Conservation (phyloP, 495 filamentous ascomycete species). For the Polyplosphaeria fusca region DNA sequence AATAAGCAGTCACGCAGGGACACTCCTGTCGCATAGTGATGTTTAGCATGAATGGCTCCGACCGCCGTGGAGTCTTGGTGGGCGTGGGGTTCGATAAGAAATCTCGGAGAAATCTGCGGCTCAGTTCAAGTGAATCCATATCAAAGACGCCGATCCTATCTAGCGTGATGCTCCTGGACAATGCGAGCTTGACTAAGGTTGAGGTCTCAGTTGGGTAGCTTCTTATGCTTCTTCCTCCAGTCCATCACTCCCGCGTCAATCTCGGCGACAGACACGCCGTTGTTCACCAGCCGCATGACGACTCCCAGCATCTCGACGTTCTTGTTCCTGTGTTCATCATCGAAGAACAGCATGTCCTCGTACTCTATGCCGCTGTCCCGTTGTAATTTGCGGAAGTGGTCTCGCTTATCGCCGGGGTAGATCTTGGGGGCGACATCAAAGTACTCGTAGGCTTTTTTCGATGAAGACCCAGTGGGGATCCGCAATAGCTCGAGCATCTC, state of each 20-base stretch:
- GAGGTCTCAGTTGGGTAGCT: slow-evolving; percentile 2
- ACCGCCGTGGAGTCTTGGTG: background rate
- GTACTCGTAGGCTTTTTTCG: slow-evolving; percentile 59
- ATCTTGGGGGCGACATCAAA: slow-evolving; percentile 82
- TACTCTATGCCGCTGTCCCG: slow-evolving; percentile 64
- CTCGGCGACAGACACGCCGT: slow-evolving; percentile 76
- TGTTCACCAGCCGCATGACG: slow-evolving; percentile 72
- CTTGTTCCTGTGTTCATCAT: slow-evolving; percentile 83
- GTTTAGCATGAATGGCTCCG: background rate
- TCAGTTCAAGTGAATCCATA: too few relatives aligned
- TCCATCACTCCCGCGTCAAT: slow-evolving; percentile 74
- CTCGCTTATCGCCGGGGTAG: slow-evolving; percentile 80
- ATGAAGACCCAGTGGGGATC: slow-evolving; percentile 51
- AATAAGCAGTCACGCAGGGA: background rate
- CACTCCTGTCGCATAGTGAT: background rate
- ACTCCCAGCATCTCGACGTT: slow-evolving; percentile 80
- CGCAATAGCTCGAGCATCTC: slow-evolving; percentile 75
- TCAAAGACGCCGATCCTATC: too few relatives aligned
- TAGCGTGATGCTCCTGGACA: too few relatives aligned
- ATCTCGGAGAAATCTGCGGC: too few relatives aligned
- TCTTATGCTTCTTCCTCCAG: slow-evolving; percentile 69
- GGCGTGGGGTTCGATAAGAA: too few relatives aligned
- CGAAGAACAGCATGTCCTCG: slow-evolving; percentile 92
- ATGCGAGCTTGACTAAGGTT: too few relatives aligned
- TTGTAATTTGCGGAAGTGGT: slow-evolving; percentile 73